These are phyloP conservation scores for Phaeotremella skinneri DNA, from an alignment of 768 basidiomycete genomes.

Conservation along the genomic window DNA sequence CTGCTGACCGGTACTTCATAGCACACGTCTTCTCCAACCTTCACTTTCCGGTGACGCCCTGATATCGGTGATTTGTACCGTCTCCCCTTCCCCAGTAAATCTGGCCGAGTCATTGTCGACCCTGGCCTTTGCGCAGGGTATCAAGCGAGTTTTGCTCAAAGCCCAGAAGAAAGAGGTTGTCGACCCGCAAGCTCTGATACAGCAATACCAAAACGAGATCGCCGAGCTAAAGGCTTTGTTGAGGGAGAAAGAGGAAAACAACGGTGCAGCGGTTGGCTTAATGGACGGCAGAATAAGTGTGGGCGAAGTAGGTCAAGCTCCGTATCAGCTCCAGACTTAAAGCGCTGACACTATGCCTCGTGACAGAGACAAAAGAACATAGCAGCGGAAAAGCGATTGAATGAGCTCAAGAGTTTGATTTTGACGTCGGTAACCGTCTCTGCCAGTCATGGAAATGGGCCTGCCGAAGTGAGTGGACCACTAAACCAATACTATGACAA, in stretches of 20 bases:
- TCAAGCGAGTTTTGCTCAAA: conserved; percentile 82
- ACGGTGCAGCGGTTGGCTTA: conserved; percentile 27
- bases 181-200: conserved; percentile 88
- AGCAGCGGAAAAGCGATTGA: conserved; percentile 41
- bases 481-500: neutral
- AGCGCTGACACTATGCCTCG: neutral
- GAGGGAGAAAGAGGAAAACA: conserved; percentile 52
- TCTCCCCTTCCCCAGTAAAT: conserved; percentile 78
- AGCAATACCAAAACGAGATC: conserved; percentile 91
- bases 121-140: conserved; percentile 81
- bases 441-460: conserved; percentile 57
- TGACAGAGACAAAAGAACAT: conserved; percentile 32
- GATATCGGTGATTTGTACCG: conserved; percentile 92
- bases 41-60: conserved; percentile 92
- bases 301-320: conserved; percentile 16
- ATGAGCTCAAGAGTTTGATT: conserved; percentile 50
- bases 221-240: conserved; percentile 72
- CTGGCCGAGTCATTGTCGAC: conserved; percentile 84
- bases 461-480: conserved; percentile 55
- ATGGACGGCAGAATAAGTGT: neutral
- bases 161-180: conserved; percentile 92
- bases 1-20: conserved; percentile 11
- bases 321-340: neutral
- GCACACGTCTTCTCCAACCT: conserved; percentile 85
- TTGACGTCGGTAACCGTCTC: conserved; percentile 77